Base-by-base conservation (phyloP, 2,329 filamentous ascomycete species). In the Amauroascus niger region DNA sequence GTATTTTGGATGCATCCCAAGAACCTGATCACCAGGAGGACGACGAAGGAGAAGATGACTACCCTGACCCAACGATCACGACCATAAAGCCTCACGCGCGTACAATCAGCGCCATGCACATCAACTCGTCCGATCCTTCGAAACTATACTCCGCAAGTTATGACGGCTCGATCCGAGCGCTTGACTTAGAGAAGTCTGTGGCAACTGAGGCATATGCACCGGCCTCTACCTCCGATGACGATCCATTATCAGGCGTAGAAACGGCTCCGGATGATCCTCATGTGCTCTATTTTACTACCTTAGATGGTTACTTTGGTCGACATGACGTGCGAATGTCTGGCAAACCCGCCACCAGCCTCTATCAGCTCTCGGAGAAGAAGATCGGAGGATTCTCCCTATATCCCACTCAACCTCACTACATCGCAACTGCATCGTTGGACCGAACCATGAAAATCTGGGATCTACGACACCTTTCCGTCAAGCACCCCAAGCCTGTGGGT, bases 371-470 rank as follows among this genome's bases (percentile, higher is more conserved):
- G 0, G 89, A 94, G 51, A 90, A 95, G 68, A 98, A 98, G 65
- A 96, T 98, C 52, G 93, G 93, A 16, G 93, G 93, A 0, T 97
- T 97, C 69, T 86, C 84, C 0, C 70, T 96, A 1, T 84, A 94
- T 62, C 91, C 93, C 0, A 68, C 83, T 0, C 79, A 88, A 1
- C 83, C 89, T 0, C 87, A 97, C 64, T 80, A 95, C 3, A 71
- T 95, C 0, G 88, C 89, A 0, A 97, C 93, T 0, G 93, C 90
- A 0, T 94, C 88, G 0, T 75, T 98, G 0, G 93, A 98, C 65
- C 80, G 91, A 2, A 94, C 84, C 0, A 73, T 98, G 62, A 91
- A 90, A 63, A 78, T 98, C 2, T 98, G 93, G 93, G 93, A 98
- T 63, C 63, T 95, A 39, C 80, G 93, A 24, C 91, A 88, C 57